Conservation (phyloP, 345 rosid genomes). For the Boechera divaricarpa region DNA sequence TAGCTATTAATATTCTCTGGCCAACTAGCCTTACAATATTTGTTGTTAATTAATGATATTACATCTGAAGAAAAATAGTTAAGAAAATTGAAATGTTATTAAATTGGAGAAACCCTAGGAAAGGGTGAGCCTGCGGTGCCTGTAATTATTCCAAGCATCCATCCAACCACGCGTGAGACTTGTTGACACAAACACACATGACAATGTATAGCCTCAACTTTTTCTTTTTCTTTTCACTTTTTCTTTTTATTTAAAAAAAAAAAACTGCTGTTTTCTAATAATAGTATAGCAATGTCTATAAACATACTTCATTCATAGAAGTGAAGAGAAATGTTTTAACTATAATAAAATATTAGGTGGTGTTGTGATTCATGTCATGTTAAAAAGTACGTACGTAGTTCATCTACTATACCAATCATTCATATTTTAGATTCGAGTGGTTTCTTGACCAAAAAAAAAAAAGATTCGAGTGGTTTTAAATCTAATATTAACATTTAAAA, state of each 20-base stretch:
- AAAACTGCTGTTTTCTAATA: neutral
- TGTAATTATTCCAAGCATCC: slow-evolving; percentile 45
- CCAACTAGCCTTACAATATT: neutral
- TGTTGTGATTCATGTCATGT: neutral
- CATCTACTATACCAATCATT: too few relatives aligned
- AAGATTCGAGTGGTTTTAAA: neutral
- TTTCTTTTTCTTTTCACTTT: neutral
- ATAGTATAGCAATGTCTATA: neutral
- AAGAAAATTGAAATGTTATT: neutral
- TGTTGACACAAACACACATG: slow-evolving; percentile 50
- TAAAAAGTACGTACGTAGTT: neutral
- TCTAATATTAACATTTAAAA: neutral
- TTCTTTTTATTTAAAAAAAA: neutral
- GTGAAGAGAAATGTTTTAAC: neutral
- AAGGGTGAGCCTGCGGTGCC: slow-evolving; percentile 35
- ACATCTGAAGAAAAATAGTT: neutral
- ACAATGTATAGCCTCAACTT: slow-evolving; percentile 28
- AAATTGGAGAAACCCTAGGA: slow-evolving; percentile 42
- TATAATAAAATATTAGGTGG: neutral
- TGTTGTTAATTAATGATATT: slow-evolving; percentile 11
- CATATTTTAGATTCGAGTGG: neutral
- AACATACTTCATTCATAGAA: neutral
- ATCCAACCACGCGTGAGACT: slow-evolving; percentile 48
- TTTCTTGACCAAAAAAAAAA: neutral
- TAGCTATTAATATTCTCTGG: neutral